Conservation (phyloP, 805 yeast species). For the Wickerhamomyces canadensis region DNA sequence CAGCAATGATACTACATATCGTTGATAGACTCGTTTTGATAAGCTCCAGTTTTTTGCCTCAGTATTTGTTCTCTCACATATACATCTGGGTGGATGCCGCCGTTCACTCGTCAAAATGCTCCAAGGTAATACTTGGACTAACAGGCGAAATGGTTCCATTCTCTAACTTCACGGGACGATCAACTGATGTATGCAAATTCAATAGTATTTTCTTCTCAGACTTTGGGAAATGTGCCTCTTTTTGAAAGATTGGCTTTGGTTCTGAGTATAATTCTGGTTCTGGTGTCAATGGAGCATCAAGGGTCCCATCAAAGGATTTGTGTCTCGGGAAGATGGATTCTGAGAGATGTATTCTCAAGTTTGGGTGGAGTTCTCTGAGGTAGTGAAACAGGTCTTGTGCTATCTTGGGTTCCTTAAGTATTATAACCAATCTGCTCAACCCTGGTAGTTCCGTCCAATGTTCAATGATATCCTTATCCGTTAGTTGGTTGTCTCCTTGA, state of each 20-base stretch:
- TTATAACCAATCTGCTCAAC: conserved; percentile 37
- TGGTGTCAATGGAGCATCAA: conserved; percentile 18
- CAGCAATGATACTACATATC: not conserved
- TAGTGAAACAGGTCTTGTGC: conserved; percentile 20
- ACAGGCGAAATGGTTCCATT: conserved; percentile 10
- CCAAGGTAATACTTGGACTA: conserved; percentile 19
- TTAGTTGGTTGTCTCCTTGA: not conserved
- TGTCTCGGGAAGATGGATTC: conserved; percentile 29
- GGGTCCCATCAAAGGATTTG: conserved; percentile 19
- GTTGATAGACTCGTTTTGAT: too few species aligned
- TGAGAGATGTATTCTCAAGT: conserved; percentile 26
- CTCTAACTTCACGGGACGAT: too few species aligned
- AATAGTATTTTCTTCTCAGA: conserved; percentile 8
- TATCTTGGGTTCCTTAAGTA: conserved; percentile 24
- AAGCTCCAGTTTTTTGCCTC: too few species aligned
- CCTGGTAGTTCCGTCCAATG: conserved; percentile 36
- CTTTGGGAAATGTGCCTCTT: conserved; percentile 2
- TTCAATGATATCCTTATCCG: conserved; percentile 7
- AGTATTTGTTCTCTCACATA: not conserved
- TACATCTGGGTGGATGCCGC: not conserved
- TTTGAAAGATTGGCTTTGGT: conserved; percentile 14
- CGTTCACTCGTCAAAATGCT: conserved; percentile 3
- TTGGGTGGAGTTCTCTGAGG: conserved; percentile 15
- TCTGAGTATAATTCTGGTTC: conserved; percentile 17
- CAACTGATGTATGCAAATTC: too few species aligned